Evolutionary conservation across 352 stramenopile genomes (phyloP), one percentile per base, ranked within the genome.

Genomic region (Globisporangium polare): DNA sequence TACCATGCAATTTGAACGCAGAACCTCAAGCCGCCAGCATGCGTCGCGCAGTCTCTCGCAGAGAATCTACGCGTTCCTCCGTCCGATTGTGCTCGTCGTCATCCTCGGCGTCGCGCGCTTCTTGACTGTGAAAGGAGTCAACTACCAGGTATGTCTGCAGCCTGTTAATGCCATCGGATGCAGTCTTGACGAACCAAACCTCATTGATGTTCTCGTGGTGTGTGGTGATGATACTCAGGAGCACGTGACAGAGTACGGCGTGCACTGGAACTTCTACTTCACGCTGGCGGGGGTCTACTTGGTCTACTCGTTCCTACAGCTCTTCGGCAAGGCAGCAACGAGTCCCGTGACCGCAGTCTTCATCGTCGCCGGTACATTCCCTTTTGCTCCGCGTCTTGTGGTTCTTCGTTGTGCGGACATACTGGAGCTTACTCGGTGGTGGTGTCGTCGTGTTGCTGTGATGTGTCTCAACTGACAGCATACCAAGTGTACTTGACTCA

Each of bases 221-320:
- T 58, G 22, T 53, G n/a, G 52, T 7, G 57, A 13, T 71, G 50
- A 39, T 53, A 53, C 35, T 8, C 67, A 96, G 76, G 89, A 98
- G 60, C 97, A 99, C 63, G 95, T 99, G 45, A 96, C 86, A 5
- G 97, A 99, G 77, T 99, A 99, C 72, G 97, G 97, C 33, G 89
- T 99, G 20, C 97, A 99, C 76, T 99, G 97, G 97, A 99, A 99
- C 77, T 99, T 99, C 68, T 99, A 99, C 78, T 98, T 99, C 61
- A 99, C 97, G 4, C 83, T 99, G 20, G 88, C 78, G 15, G 86
- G 78, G 5, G 81, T 96, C 31, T 93, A 92, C 62, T 33, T 96
- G 18, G 58, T 85, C 22, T 89, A 87, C 55, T 86, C 75, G 10
- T 58, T 82, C 18, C 68, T 96, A 18, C 69, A 74, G 42, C 45